Conservation (phyloP, 306 rosid species). For the Amphicarpaea edgeworthii region DNA sequence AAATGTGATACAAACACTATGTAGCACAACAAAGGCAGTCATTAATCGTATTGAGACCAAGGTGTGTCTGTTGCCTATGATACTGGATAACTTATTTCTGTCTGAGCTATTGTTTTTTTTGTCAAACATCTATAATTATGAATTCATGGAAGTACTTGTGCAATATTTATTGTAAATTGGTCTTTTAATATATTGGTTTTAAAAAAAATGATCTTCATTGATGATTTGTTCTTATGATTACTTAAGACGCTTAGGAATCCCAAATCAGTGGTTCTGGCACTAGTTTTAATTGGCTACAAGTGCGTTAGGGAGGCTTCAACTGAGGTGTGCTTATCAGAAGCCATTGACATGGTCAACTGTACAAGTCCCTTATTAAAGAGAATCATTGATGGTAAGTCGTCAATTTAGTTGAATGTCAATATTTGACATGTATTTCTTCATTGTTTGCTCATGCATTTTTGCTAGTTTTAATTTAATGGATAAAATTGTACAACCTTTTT, state of each 20-base stretch:
- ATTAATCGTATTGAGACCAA: conserved; percentile 67
- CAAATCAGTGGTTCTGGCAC: conserved; percentile 69
- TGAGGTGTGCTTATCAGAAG: conserved; percentile 69
- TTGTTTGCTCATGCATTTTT: conserved; percentile 14
- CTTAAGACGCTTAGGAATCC: conserved; percentile 68
- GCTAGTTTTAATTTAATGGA: conserved; percentile 7
- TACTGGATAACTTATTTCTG: conserved; percentile 22
- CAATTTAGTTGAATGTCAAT: conserved; percentile 21
- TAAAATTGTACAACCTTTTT: conserved; percentile 29
- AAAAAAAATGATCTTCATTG: conserved; percentile 21
- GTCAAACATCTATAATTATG: not conserved
- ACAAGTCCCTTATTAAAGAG: conserved; percentile 60
- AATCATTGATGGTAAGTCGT: conserved; percentile 68
- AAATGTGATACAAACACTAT: conserved; percentile 60
- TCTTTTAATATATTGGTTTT: conserved; percentile 12
- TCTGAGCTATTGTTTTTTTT: conserved; percentile 31
- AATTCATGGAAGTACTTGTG: conserved; percentile 30
- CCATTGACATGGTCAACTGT: conserved; percentile 68
- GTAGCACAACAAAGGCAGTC: conserved; percentile 68
- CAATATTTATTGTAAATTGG: conserved; percentile 23
- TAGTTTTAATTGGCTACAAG: conserved; percentile 74
- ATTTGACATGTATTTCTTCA: conserved; percentile 27
- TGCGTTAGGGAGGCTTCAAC: conserved; percentile 72
- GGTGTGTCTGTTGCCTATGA: conserved; percentile 60
- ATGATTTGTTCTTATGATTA: conserved; percentile 44